Conservation (phyloP, 2,329 filamentous ascomycete species). For the Fusarium pseudograminearum region DNA sequence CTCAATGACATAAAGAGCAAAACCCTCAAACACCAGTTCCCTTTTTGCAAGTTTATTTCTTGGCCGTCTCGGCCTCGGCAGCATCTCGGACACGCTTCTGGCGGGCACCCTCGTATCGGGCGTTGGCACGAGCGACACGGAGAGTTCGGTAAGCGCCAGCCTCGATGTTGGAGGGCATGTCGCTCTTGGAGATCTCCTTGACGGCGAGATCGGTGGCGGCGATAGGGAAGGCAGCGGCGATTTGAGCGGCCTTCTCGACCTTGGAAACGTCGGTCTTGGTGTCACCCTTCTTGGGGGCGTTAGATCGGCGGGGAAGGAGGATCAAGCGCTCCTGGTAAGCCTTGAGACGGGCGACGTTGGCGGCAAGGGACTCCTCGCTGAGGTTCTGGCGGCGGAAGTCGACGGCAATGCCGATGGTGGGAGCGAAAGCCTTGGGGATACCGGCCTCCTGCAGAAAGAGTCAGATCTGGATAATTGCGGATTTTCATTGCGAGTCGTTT, state of each 20-base stretch:
- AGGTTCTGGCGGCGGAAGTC: constrained; percentile 97
- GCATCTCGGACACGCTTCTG: constrained; percentile 95
- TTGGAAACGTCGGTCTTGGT: constrained; percentile 83
- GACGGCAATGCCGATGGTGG: constrained; percentile 97
- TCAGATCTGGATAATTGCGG: constrained; percentile 48
- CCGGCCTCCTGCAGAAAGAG: constrained; percentile 80
- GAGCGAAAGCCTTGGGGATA: constrained; percentile 92
- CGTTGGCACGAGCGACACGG: constrained; percentile 85
- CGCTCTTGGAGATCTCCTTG: constrained; percentile 83
- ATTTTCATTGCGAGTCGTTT: constrained; percentile 1
- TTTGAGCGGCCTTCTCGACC: constrained; percentile 66
- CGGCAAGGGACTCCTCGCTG: constrained; percentile 91
- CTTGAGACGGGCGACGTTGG: constrained; percentile 98
- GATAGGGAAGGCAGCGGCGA: constrained; percentile 75
- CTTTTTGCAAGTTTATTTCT: constrained; percentile 77
- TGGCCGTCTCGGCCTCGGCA: constrained; percentile 83
- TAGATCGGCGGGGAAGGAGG: constrained; percentile 95
- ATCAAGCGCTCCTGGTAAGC: constrained; percentile 97
- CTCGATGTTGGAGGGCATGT: constrained; percentile 79
- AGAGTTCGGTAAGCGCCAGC: constrained; percentile 89
- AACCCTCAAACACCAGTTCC: constrained; percentile 58
- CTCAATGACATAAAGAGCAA: constrained; percentile 58
- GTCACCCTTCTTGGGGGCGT: constrained; percentile 94
- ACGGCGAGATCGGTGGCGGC: constrained; percentile 73
- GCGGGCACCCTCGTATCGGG: constrained; percentile 82